Conservation (phyloP, 108 stramenopile species). For the Skeletonema costatum region DNA sequence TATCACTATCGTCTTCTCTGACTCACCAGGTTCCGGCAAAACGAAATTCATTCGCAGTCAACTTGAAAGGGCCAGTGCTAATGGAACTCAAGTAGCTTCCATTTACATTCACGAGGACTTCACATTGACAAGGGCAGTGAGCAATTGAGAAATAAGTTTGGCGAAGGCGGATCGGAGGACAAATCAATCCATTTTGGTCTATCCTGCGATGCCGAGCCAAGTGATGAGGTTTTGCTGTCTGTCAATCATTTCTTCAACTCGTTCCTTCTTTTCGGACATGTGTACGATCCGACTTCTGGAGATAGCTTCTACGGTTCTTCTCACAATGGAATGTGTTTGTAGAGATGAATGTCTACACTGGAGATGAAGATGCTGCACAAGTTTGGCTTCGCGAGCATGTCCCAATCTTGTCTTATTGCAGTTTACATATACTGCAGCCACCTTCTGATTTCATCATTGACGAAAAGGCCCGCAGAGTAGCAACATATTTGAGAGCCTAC, state of each 20-base stretch:
- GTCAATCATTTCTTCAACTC: slow-evolving; percentile 30
- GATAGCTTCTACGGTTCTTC: slow-evolving; percentile 6
- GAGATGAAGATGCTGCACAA: slow-evolving; percentile 1
- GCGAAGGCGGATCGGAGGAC: neutral
- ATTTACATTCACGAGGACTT: slow-evolving; percentile 32
- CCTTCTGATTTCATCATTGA: slow-evolving; percentile 18
- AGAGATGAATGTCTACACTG: slow-evolving; percentile 5
- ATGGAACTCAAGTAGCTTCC: slow-evolving; percentile 10
- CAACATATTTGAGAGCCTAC: slow-evolving; percentile 27
- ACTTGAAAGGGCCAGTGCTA: neutral
- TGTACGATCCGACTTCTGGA: slow-evolving; percentile 32
- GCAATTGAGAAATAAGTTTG: slow-evolving; percentile 11
- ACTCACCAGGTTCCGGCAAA: slow-evolving; percentile 19
- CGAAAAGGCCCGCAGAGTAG: slow-evolving; percentile 18
- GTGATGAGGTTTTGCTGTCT: neutral
- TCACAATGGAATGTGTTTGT: slow-evolving; percentile 16
- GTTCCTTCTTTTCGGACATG: slow-evolving; percentile 9
- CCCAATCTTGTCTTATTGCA: slow-evolving; percentile 18
- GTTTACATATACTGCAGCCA: neutral
- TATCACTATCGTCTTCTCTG: slow-evolving; percentile 2
- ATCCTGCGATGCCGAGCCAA: neutral
- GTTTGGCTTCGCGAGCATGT: slow-evolving; percentile 13
- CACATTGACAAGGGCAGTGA: slow-evolving; percentile 7
- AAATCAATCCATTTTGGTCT: slow-evolving; percentile 25
- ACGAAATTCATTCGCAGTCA: slow-evolving; percentile 11